A percentile compares a stretch with the other conserved stretches of the same genome.
Conservation (phyloP, 176 grass and related monocot species). For the sorghum (Sorghum bicolor) region Sorghum_bicolor_NCBIv3 NC_012878.2:49512501-49513000, state of each 20-base stretch:
- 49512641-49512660: conserved; percentile 62
- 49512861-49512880: conserved; percentile 38
- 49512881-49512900: conserved; percentile 60
- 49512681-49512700: conserved; percentile 47
- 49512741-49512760: conserved; percentile 51
- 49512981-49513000: conserved; percentile 48
- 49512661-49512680: conserved; percentile 68
- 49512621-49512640: conserved; percentile 90
- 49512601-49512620: conserved; percentile 74
- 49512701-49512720: conserved; percentile 44
- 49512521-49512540: not conserved
- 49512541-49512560: not conserved
- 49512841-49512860: fast-evolving
- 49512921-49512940: conserved; percentile 43
- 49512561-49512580: not conserved
- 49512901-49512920: conserved; percentile 8
- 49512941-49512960: conserved; percentile 62
- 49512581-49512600: conserved; percentile 27
- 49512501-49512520: not conserved
- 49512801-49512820: conserved; percentile 31
- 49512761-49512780: conserved; percentile 48
- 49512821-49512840: conserved; percentile 28
- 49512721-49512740: conserved; percentile 60
- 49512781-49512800: conserved; percentile 41
- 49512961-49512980: conserved; percentile 69